Evolutionary conservation across 495 filamentous ascomycete genomes (phyloP), one percentile per base, ranked within the genome.

Genomic region (Bacidia gigantensis): DNA sequence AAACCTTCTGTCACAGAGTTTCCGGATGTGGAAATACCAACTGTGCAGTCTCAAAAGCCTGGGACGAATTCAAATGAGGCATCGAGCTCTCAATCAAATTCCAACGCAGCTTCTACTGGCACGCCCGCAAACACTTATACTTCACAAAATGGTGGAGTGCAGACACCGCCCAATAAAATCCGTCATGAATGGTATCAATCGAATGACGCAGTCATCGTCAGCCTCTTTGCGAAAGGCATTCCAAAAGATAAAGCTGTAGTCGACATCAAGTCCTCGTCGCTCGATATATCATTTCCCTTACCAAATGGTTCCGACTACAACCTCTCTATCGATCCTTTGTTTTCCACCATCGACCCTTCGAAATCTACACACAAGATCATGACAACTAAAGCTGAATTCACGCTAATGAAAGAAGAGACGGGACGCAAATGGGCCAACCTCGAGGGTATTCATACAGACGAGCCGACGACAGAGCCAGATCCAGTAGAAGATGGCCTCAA

Each of bases 161-260:
- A 68, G 41, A 80, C 79, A 18, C 71, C 77, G 0, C 67, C 69
- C 11, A 67, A 71, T 59, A 86, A 86, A 64, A 78, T 88, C 53
- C 74, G 84, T 11, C 77, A 88, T 58, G 86, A 89, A 49, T 89
- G 83, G 82, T 89, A 86, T 67, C 86, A 90, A 59, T 84, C 78
- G 2, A 59, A 61, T 5, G 74, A 79, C 2, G 74, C 69, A 14
- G 79, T 89, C 24, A 77, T 80, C 14, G 74, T 89, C 51, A 80
- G 80, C 0, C 68, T 90, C 9, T 79, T 86, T 49, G 82, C 79
- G 2, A 89, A 87, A 62, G 81, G 81, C 11, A 73, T 88, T 0
- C 73, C 77, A 3, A 81, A 82, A 58, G 81, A 83, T 23, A 72
- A 73, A 42, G 66, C 79, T 2, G 63, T 67, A 14, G 60, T 79